Conservation (phyloP, 441 rosid genomes). For the Codiaeum variegatum region DNA sequence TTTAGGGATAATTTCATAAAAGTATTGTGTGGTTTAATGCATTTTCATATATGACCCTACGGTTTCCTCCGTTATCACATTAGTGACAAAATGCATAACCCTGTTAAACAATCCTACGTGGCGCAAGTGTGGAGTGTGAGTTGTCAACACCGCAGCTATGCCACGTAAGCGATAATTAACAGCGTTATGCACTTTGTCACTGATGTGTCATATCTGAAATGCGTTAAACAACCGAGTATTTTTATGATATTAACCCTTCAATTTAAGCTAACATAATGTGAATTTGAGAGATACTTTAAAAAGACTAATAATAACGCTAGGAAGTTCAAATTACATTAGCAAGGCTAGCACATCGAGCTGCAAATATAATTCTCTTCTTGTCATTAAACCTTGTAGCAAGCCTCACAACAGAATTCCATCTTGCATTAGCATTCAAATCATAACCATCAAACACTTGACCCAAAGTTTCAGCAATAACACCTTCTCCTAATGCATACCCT, state of each 20-base stretch:
- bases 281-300: neutral
- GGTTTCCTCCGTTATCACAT: too few relatives aligned
- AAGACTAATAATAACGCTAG: conserved; percentile 1
- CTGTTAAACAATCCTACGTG: too few relatives aligned
- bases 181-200: too few relatives aligned
- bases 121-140: too few relatives aligned
- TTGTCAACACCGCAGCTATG: too few relatives aligned
- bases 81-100: too few relatives aligned
- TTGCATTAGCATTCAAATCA: conserved; percentile 53
- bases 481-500: conserved; percentile 58
- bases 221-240: too few relatives aligned
- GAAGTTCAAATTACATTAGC: conserved; percentile 44
- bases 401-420: conserved; percentile 53
- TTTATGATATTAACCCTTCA: neutral
- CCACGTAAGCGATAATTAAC: too few relatives aligned
- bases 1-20: too few relatives aligned
- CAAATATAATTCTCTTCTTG: conserved; percentile 45
- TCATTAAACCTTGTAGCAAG: conserved; percentile 48
- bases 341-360: conserved; percentile 46
- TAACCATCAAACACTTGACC: conserved; percentile 38
- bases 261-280: neutral
- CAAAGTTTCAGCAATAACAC: conserved; percentile 57
- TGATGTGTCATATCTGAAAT: too few relatives aligned
- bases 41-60: too few relatives aligned
- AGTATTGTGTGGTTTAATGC: too few relatives aligned